A percentile compares a stretch with the other conserved stretches of the same genome.
phyloP scores from a whole-genome alignment of 2,329 filamentous ascomycete species.

The Phyllosticta paracitricarpa region DNA sequence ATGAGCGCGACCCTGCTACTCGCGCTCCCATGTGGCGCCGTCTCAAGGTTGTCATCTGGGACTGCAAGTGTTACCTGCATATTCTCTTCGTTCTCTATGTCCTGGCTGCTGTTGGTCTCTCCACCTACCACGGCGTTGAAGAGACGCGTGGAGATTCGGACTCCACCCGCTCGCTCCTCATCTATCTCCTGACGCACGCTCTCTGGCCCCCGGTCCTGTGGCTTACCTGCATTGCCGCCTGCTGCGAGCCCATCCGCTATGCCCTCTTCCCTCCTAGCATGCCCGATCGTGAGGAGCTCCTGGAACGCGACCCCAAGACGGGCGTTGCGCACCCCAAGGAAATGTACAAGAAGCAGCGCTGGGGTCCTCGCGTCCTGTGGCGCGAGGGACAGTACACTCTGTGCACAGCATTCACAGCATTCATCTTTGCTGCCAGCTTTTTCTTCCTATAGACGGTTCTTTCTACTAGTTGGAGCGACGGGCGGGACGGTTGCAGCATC shows the following conservation, averaged over 20 bases:
- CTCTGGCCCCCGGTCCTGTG: constrained; percentile 52
- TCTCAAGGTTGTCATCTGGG: constrained; percentile 44
- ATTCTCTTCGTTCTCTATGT: constrained; percentile 39
- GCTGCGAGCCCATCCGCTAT: constrained; percentile 4
- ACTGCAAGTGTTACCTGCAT: constrained; percentile 49
- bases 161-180: constrained; percentile 32
- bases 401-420: background rate
- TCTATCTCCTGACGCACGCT: constrained; percentile 48
- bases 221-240: constrained; percentile 33
- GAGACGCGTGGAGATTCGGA: constrained; percentile 18
- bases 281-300: constrained; percentile 8
- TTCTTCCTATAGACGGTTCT: background rate
- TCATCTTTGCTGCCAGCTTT: background rate
- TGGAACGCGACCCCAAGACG: constrained; percentile 7
- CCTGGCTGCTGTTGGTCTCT: constrained; percentile 36
- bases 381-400: background rate
- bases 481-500: background rate
- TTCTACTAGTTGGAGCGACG: background rate
- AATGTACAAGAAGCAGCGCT: constrained; percentile 12
- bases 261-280: constrained; percentile 8
- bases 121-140: constrained; percentile 30
- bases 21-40: constrained; percentile 40
- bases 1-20: constrained; percentile 43
- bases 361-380: background rate
- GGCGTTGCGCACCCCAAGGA: constrained; percentile 10